Percentiles rank a stretch among this genome's conserved stretches.
phyloP scores from a whole-genome alignment of 805 yeast species.

The Hagleromyces aurorensis region DNA sequence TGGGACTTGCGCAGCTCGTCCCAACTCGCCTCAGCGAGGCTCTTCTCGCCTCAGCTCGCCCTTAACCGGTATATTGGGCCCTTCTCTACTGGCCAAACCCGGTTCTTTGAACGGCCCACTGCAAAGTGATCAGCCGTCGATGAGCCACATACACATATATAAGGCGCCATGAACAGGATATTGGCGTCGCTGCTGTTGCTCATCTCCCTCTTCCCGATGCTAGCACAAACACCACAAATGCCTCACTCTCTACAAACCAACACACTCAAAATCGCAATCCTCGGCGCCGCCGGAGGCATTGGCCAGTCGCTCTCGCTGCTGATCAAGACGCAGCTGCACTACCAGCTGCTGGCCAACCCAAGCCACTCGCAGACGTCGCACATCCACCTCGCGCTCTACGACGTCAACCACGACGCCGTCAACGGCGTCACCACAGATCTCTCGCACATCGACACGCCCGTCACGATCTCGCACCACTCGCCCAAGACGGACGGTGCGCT shows the following conservation, averaged over 20 bases:
- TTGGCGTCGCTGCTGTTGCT: no score
- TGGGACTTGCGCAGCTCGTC: no score
- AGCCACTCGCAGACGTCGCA: slow-evolving; percentile 39
- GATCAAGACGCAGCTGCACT: slow-evolving; percentile 44
- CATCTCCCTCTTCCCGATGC: not conserved
- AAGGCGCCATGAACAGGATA: no score
- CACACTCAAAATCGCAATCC: slow-evolving; percentile 60
- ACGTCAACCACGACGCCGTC: slow-evolving; percentile 53
- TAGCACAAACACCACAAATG: slow-evolving; percentile 7
- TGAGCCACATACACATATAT: no score
- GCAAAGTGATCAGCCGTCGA: no score
- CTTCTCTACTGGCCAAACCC: no score
- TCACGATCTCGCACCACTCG: slow-evolving; percentile 50
- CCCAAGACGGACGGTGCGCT: slow-evolving; percentile 38
- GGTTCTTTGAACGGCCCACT: no score
- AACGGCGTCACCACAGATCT: slow-evolving; percentile 88
- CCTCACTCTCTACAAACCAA: slow-evolving; percentile 16
- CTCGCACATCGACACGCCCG: slow-evolving; percentile 69
- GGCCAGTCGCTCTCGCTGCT: slow-evolving; percentile 87
- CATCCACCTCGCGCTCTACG: slow-evolving; percentile 57
- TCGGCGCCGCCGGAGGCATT: slow-evolving; percentile 92
- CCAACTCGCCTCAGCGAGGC: no score
- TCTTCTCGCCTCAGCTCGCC: no score
- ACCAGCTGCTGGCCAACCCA: slow-evolving; percentile 33
- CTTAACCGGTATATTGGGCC: no score